Evolutionary conservation across 305 asterid species (phyloP), one percentile per base, ranked within the genome.

Genomic region (Fraxinus velutina): DNA sequence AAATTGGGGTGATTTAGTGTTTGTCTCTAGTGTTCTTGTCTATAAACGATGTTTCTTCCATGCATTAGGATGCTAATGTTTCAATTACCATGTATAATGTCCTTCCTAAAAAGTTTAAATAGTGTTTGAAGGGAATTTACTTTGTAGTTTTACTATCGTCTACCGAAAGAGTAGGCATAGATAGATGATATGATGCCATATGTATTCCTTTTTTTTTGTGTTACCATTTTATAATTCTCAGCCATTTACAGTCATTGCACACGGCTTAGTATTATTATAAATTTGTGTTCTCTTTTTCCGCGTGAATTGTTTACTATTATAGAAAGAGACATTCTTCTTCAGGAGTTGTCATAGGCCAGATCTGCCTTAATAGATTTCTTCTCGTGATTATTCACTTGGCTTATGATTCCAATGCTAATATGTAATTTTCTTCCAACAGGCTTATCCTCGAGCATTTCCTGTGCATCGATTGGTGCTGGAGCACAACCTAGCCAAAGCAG

Each of bases 401-500:
- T 42, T 75, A 36, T 50, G 60, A 50, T 50, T 55, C 4, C 64
- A 55, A n/a, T 55, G 24, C 64, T 55, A 55, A 81, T 70, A 22
- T 80, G 3, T 73, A 21, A 33, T 78, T 74, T 83, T 77, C 24
- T 73, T 77, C 39, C 66, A 79, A 75, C 89, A 88, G 92, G 89
- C 76, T 80, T 82, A 77, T 84, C 88, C n/a, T 78, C 84, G 32
- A 55, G 72, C 24, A 78, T 85, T 52, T 62, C 85, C 55, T 70
- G 82, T 75, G 87, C 87, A 44, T 83, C 90, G 78, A 81, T 82
- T 27, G 87, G 86, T 44, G 85, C 88, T 1, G 89, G 91, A 76
- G 82, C 90, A 36, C 94, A 83, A 78, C 89, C 93, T 72, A 88
- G 91, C 84, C 94, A 88, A 83, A 85, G 93, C 85, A 90, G 92